Conservation (phyloP, 2,329 filamentous ascomycete genomes). For the Diaporthe aspalathi region DNA sequence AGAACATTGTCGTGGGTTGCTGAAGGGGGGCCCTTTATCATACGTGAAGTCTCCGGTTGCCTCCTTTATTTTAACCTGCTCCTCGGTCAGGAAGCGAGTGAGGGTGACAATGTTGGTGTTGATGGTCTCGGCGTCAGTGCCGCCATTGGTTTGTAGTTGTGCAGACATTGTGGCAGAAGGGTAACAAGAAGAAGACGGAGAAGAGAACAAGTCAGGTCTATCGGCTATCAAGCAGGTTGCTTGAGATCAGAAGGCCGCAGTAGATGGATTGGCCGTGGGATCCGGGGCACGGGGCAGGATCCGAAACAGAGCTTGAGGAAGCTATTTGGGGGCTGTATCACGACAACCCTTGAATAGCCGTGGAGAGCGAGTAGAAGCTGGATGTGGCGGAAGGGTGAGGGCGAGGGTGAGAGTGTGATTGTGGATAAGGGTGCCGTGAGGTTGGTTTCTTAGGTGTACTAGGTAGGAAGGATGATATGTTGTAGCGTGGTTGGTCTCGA, state of each 20-base stretch:
- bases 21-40: conserved; percentile 48
- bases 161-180: conserved; percentile 34
- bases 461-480: not conserved
- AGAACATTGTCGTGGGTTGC: conserved; percentile 24
- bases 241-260: not conserved
- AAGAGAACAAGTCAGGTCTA: not conserved
- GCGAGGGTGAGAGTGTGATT: too few species aligned
- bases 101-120: conserved; percentile 97
- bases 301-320: conserved; percentile 2
- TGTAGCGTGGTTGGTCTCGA: not conserved
- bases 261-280: not conserved
- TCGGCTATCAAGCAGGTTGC: conserved; percentile 11
- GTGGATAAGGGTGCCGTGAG: conserved; percentile 3
- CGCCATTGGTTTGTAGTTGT: conserved; percentile 49
- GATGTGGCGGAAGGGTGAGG: not conserved
- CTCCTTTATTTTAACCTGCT: conserved; percentile 92
- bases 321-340: conserved; percentile 15
- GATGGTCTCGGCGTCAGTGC: conserved; percentile 77
- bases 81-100: conserved; percentile 94
- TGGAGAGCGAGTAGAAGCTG: not conserved
- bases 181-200: not conserved
- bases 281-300: not conserved
- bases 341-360: not conserved
- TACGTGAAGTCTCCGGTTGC: conserved; percentile 99
- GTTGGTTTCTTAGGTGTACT: not conserved